These are phyloP conservation scores for Zymoseptoria ardabiliae DNA, from an alignment of 2,329 filamentous ascomycete species.

Conservation along the genomic window DNA sequence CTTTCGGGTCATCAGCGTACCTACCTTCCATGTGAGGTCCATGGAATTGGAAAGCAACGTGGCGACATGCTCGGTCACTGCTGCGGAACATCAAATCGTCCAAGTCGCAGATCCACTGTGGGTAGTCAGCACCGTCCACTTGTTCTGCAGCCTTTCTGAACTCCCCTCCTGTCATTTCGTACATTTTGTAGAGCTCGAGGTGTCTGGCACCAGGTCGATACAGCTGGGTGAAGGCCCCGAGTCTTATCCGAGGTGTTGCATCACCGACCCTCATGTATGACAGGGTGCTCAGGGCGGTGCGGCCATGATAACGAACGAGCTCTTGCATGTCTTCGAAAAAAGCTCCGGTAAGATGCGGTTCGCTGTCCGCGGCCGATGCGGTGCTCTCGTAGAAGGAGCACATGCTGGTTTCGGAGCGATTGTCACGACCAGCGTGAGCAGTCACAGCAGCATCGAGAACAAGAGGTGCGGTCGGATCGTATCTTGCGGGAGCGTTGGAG, in stretches of 20 bases:
- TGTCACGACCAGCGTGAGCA: background rate
- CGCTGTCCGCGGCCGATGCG: background rate
- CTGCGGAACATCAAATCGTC: slow-evolving; percentile 8
- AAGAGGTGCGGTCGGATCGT: background rate
- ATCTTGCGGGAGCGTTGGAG: background rate
- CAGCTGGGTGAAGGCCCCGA: background rate
- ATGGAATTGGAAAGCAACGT: background rate
- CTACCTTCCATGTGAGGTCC: background rate
- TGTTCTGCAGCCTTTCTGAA: slow-evolving; percentile 1
- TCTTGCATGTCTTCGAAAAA: background rate
- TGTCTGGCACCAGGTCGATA: background rate
- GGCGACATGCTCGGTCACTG: slow-evolving; percentile 7
- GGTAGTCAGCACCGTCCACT: background rate
- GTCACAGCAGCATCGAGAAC: background rate
- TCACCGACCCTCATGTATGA: background rate
- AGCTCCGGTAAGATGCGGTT: background rate
- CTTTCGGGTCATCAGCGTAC: background rate
- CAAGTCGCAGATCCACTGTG: slow-evolving; percentile 8
- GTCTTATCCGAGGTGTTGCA: background rate
- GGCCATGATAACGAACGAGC: background rate
- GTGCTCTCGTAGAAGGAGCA: background rate
- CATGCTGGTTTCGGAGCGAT: background rate
- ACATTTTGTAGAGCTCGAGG: background rate
- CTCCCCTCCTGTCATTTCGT: slow-evolving; percentile 2
- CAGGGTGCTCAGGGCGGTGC: background rate